A percentile compares a stretch with the other conserved stretches of the same genome.
These are phyloP conservation scores for Rosa hybrid DNA, from an alignment of 331 rosid species.

Conservation along the genomic window DNA sequence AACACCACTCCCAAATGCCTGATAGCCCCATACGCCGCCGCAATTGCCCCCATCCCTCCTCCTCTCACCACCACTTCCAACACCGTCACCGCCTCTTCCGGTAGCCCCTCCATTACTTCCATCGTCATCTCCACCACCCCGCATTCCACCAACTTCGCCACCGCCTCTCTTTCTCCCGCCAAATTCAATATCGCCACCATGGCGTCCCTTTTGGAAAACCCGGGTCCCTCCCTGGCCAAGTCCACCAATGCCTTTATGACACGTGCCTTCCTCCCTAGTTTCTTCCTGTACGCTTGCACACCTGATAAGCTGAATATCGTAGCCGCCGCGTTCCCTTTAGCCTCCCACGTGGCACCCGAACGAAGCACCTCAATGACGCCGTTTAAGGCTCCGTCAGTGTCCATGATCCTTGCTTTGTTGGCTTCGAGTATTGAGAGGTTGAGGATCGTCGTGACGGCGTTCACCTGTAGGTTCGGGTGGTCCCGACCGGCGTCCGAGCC, in stretches of 20 bases:
- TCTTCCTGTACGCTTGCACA: constrained; percentile 45
- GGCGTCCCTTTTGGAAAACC: constrained; percentile 58
- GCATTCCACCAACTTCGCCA: constrained; percentile 57
- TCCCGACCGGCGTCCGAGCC: constrained; percentile 26
- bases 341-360: constrained; percentile 82
- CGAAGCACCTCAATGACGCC: constrained; percentile 69
- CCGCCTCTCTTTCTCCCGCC: constrained; percentile 72
- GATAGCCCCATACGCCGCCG: constrained; percentile 53
- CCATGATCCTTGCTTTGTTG: constrained; percentile 71
- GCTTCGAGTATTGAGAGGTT: constrained; percentile 78
- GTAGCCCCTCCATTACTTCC: constrained; percentile 47
- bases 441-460: constrained; percentile 82
- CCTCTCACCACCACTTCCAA: constrained; percentile 78
- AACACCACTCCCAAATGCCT: constrained; percentile 52
- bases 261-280: constrained; percentile 67
- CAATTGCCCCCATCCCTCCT: constrained; percentile 73
- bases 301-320: constrained; percentile 71
- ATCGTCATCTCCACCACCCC: constrained; percentile 62
- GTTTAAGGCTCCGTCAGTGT: constrained; percentile 69
- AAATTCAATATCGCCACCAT: constrained; percentile 71
- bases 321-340: constrained; percentile 89
- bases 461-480: constrained; percentile 58
- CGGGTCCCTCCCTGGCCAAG: constrained; percentile 60
- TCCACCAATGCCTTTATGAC: constrained; percentile 63
- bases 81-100: constrained; percentile 77